Evolutionary conservation across 495 filamentous ascomycete species (phyloP).

Genomic region (Trichocladium uniseriatum): DNA sequence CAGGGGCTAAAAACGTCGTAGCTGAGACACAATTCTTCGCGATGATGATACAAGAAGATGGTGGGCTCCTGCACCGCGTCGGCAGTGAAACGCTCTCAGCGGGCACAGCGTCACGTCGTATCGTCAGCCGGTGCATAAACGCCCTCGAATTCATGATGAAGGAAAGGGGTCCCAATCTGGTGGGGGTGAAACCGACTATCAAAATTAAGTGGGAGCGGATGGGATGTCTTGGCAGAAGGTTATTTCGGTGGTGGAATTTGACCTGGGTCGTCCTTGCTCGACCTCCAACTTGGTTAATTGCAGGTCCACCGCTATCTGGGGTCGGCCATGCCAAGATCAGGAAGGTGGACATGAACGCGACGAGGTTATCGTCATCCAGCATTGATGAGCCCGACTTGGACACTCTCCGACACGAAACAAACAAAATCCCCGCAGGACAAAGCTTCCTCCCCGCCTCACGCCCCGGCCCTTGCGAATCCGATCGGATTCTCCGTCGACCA

Average conservation of each 20-base stretch:
- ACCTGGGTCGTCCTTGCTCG: too few species aligned
- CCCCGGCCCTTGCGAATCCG: neutral
- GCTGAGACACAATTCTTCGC: too few species aligned
- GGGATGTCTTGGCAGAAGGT: constrained; percentile 10
- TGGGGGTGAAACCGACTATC: constrained; percentile 10
- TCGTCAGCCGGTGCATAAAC: neutral
- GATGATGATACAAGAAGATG: too few species aligned
- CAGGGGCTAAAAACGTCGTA: neutral
- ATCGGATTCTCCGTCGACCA: neutral
- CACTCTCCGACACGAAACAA: neutral
- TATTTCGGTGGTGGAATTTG: constrained; percentile 7
- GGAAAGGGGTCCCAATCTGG: neutral
- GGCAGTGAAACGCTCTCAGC: neutral
- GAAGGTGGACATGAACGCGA: neutral
- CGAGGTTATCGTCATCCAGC: neutral
- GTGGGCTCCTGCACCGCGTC: too few species aligned
- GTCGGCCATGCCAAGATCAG: neutral
- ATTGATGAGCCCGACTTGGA: neutral
- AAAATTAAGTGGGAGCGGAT: neutral
- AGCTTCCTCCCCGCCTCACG: too few species aligned
- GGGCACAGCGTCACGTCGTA: neutral
- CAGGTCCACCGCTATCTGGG: constrained; percentile 11
- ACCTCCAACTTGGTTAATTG: neutral
- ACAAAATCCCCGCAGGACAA: too few species aligned
- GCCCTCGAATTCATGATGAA: neutral